These are phyloP conservation scores for Phellopilus nigrolimitatus DNA, from an alignment of 1,284 basidiomycete genomes.

Conservation along the genomic window DNA sequence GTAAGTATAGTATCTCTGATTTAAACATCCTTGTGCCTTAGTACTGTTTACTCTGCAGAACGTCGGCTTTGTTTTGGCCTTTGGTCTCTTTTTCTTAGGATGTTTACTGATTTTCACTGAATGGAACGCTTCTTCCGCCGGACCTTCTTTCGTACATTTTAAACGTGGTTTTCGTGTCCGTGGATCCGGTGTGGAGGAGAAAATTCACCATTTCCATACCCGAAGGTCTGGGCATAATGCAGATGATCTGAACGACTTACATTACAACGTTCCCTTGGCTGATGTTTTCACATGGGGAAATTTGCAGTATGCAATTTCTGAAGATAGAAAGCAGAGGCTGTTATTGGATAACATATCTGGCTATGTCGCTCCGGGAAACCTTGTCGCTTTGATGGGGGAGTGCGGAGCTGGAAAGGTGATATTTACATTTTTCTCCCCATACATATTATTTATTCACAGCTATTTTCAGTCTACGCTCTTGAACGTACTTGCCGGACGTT, in stretches of 20 bases:
- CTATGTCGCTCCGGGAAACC: conserved; percentile 44
- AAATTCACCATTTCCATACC: too few relatives aligned
- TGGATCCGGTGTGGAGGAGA: too few relatives aligned
- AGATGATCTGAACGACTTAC: background rate
- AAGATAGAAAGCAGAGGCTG: conserved; percentile 49
- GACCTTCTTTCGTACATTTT: conserved; percentile 36
- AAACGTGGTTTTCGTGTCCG: conserved; percentile 39
- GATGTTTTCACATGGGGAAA: conserved; percentile 63
- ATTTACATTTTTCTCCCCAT: background rate
- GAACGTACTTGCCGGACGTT: conserved; percentile 50
- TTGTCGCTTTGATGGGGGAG: conserved; percentile 33
- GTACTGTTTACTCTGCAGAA: conserved; percentile 33
- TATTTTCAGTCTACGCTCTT: conserved; percentile 35
- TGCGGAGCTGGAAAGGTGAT: conserved; percentile 35
- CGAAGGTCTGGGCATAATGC: background rate
- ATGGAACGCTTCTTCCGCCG: conserved; percentile 33
- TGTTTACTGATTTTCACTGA: conserved; percentile 53
- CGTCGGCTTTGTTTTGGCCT: conserved; percentile 50
- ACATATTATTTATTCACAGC: background rate
- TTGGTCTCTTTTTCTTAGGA: conserved; percentile 43
- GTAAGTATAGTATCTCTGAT: conserved; percentile 35
- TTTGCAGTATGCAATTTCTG: conserved; percentile 56
- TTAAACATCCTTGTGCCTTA: conserved; percentile 9
- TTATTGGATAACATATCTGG: conserved; percentile 62
- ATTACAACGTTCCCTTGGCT: conserved; percentile 23